Percentiles rank a stretch among this genome's conserved stretches.
Conservation (phyloP, 2,329 filamentous ascomycete species). For the Trichoderma sp. region DNA sequence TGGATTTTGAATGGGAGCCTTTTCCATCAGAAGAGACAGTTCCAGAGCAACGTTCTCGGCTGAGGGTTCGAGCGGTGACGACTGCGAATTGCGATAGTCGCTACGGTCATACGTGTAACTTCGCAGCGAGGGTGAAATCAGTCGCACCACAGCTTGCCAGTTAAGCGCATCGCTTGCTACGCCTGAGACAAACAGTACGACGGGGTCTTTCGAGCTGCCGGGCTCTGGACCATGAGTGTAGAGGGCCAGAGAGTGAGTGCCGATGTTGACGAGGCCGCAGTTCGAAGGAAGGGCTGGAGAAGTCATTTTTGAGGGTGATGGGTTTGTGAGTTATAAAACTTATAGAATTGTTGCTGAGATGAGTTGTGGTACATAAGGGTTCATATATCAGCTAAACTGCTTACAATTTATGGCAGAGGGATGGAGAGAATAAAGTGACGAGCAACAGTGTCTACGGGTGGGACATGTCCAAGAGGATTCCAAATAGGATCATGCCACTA, state of each 20-base stretch:
- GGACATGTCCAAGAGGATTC: neutral
- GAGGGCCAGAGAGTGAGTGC: neutral
- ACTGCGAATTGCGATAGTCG: constrained; percentile 3
- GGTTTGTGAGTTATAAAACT: neutral
- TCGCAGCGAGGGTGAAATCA: neutral
- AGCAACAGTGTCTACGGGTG: neutral
- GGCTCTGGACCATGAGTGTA: neutral
- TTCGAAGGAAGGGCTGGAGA: neutral
- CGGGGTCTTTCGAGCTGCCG: neutral
- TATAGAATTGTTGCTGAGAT: neutral
- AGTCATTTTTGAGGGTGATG: neutral
- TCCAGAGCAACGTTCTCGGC: constrained; percentile 10
- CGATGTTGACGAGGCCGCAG: neutral
- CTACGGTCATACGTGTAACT: constrained; percentile 4
- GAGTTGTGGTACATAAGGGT: neutral
- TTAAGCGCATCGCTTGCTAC: constrained; percentile 19
- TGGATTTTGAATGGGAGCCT: neutral
- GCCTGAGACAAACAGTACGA: constrained; percentile 4
- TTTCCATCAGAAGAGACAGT: neutral
- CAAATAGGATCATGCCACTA: neutral
- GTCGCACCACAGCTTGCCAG: constrained; percentile 7
- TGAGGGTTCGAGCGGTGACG: constrained; percentile 2
- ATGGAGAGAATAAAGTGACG: neutral
- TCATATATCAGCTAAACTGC: neutral
- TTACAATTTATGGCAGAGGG: neutral